Evolutionary conservation across 2,329 filamentous ascomycete genomes (phyloP), one percentile per base, ranked within the genome.

Genomic region (Chaetomiaceae sp.): DNA sequence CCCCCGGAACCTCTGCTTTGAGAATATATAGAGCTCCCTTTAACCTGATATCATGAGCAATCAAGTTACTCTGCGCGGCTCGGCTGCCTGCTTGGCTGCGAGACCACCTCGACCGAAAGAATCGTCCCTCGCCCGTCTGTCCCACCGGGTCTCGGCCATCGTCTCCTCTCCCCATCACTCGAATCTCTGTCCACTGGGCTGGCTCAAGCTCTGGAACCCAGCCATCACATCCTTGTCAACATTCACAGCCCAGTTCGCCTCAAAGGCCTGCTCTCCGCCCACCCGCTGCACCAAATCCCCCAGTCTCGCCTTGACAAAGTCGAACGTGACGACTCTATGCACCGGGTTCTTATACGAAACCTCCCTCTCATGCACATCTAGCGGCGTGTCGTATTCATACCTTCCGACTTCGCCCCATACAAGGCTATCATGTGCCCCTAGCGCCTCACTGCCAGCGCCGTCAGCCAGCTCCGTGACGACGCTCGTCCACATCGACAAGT

Each of bases 401-500:
- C 55, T 37, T 17, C 63, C 57, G 7, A 65, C 55, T 2, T 63
- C 53, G 1, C 60, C 63, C 70, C 74, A 75, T 12, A 82, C 70
- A n/a, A 81, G 68, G 47, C 34, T 43, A 17, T 62, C 59, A 10
- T 35, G 48, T n/a, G 33, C 47, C 2, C 47, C 25, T 9, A 40
- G 34, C 5, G 25, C 12, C 4, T 55, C 73, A 6, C 17, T 16
- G 34, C 17, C 31, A 21, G 74, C 73, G 35, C 74, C 72, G 20
- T 80, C 80, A 40, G 85, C 82, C 44, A 91, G 69, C 60, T 89
- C 84, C 1, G 70, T 70, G 25, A 91, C 71, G 1, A 88, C 77
- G 56, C 78, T 80, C 2, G 84, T 87, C 88, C 88, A 93, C 70
- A 90, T 77, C 1, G 76, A 75, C 61, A 93, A 82, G 60, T 87